phyloP scores from a whole-genome alignment of 495 filamentous ascomycete genomes.

The Amniculicola lignicola region DNA sequence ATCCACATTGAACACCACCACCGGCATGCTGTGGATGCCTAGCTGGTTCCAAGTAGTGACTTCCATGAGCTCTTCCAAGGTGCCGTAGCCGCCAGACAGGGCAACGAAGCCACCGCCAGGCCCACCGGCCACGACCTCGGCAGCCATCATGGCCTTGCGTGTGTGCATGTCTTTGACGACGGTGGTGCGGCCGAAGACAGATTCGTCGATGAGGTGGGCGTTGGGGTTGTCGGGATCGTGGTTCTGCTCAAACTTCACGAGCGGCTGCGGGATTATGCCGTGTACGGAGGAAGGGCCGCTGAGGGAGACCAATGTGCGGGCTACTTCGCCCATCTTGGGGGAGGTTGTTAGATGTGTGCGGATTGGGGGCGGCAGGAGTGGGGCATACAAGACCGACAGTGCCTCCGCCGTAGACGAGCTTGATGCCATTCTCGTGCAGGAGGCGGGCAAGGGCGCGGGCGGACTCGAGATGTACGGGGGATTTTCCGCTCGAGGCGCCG shows the following conservation, averaged over 20 bases:
- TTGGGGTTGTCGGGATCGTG: conserved; percentile 45
- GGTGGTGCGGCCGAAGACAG: conserved; percentile 75
- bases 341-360: too few species aligned
- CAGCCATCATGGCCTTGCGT: conserved; percentile 87
- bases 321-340: conserved; percentile 96
- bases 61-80: conserved; percentile 95
- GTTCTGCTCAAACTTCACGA: conserved; percentile 76
- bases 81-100: conserved; percentile 86
- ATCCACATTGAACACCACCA: conserved; percentile 79
- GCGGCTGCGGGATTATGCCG: conserved; percentile 84
- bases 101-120: conserved; percentile 86
- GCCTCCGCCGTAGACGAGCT: conserved; percentile 90
- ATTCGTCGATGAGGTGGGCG: conserved; percentile 55
- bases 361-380: too few species aligned
- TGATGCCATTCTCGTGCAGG: conserved; percentile 71
- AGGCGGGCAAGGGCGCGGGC: conserved; percentile 72
- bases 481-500: conserved; percentile 68
- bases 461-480: conserved; percentile 65
- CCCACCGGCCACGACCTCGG: conserved; percentile 75
- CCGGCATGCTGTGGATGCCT: conserved; percentile 80
- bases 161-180: conserved; percentile 94
- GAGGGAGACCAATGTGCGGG: conserved; percentile 79
- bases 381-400: conserved; percentile 84
- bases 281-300: conserved; percentile 80
- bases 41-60: conserved; percentile 96